phyloP scores from a whole-genome alignment of 768 basidiomycete species.

The Trametopsis cervina region DNA sequence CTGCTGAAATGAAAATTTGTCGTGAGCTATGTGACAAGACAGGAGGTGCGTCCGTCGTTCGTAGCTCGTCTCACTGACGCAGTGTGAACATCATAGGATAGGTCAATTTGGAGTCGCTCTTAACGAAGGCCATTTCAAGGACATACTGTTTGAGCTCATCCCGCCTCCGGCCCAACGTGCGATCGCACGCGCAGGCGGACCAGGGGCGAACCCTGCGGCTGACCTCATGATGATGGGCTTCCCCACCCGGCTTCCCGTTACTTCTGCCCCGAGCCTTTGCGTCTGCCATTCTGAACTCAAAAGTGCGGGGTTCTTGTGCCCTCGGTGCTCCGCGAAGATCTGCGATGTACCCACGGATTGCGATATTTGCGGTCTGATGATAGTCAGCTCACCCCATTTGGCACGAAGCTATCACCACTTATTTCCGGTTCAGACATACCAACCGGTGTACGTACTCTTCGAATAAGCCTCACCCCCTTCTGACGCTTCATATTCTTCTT shows the following conservation, averaged over 20 bases:
- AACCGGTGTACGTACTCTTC: slow-evolving; percentile 63
- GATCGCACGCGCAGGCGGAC: slow-evolving; percentile 37
- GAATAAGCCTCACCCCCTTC: no score
- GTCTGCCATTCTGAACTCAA: slow-evolving; percentile 92
- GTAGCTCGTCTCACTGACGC: no score
- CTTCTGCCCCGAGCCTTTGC: slow-evolving; percentile 78
- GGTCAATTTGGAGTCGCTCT: slow-evolving; percentile 94
- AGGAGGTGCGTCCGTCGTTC: slow-evolving; percentile 58
- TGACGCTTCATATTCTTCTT: slow-evolving; percentile 1
- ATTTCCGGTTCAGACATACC: slow-evolving; percentile 88
- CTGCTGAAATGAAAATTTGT: slow-evolving; percentile 98
- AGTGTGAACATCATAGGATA: slow-evolving; percentile 19
- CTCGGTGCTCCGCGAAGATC: slow-evolving; percentile 85
- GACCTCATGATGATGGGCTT: slow-evolving; percentile 99
- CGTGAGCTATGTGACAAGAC: slow-evolving; percentile 88
- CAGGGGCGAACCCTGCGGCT: slow-evolving; percentile 53
- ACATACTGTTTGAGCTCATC: slow-evolving; percentile 90
- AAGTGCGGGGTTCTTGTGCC: slow-evolving; percentile 91
- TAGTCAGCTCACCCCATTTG: slow-evolving; percentile 95
- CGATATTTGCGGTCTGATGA: slow-evolving; percentile 94
- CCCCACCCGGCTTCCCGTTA: slow-evolving; percentile 84
- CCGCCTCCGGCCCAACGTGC: slow-evolving; percentile 86
- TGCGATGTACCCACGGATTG: slow-evolving; percentile 99
- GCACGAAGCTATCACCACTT: slow-evolving; percentile 94
- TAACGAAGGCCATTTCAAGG: slow-evolving; percentile 96